phyloP scores from a whole-genome alignment of 176 grass and related monocot genomes.

The Bonia amplexicaulis region DNA sequence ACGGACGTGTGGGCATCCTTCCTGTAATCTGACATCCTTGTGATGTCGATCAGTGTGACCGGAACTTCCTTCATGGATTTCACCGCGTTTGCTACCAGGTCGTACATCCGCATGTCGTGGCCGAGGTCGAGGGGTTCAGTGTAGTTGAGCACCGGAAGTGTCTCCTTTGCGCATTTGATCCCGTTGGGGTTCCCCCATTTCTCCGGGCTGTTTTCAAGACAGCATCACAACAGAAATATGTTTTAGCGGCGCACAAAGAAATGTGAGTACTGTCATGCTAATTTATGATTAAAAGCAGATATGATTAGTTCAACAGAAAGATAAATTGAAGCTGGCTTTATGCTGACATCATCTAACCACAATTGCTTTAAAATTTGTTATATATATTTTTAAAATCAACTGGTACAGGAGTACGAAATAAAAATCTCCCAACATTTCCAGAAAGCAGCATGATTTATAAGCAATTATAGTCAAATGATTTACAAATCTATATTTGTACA shows the following conservation, averaged over 20 bases:
- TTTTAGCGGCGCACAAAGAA: not conserved
- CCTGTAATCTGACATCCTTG: slow-evolving; percentile 74
- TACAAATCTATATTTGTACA: not conserved
- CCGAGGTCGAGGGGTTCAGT: slow-evolving; percentile 39
- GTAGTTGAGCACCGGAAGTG: slow-evolving; percentile 51
- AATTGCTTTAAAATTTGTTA: not conserved
- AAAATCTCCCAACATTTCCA: not conserved
- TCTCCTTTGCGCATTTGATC: slow-evolving; percentile 68
- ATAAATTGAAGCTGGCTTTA: not conserved
- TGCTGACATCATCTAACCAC: not conserved
- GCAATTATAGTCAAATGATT: not conserved
- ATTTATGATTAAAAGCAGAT: not conserved
- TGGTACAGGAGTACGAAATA: not conserved
- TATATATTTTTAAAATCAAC: not conserved
- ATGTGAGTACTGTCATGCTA: not conserved
- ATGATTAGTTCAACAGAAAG: not conserved
- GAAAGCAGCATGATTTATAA: not conserved
- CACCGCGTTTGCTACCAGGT: slow-evolving; percentile 36
- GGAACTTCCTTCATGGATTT: slow-evolving; percentile 56
- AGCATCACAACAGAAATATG: not conserved
- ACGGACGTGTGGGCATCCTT: slow-evolving; percentile 82
- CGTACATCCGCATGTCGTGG: slow-evolving; percentile 50
- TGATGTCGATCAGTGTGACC: slow-evolving; percentile 66
- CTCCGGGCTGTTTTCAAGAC: slow-evolving; percentile 31
- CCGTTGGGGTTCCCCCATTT: slow-evolving; percentile 70